These are phyloP conservation scores for Pyrenophora graminea DNA, from an alignment of 2,329 filamentous ascomycete species.

Conservation along the genomic window DNA sequence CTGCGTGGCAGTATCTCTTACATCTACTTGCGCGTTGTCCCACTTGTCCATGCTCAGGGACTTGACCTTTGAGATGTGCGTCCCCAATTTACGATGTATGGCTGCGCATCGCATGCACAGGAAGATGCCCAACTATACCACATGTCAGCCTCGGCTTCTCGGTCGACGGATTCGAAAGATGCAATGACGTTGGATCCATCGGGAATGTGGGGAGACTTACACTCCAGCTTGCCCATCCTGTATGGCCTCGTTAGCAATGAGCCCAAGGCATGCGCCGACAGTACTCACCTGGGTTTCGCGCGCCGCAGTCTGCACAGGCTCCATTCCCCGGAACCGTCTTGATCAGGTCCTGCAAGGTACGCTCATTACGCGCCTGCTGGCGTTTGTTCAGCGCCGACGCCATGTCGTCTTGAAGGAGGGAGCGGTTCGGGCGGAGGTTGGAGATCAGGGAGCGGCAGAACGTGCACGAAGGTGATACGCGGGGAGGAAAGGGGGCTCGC, in stretches of 20 bases:
- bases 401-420: conserved; percentile 56
- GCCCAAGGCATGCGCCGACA: conserved; percentile 9
- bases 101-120: conserved; percentile 97
- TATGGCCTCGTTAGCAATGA: conserved; percentile 38
- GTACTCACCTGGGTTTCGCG: conserved; percentile 82
- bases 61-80: conserved; percentile 98
- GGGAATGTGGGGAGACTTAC: conserved; percentile 57
- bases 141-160: conserved; percentile 19
- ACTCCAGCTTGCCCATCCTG: conserved; percentile 96
- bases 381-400: conserved; percentile 83
- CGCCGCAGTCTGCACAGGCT: conserved; percentile 88
- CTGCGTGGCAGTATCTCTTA: conserved; percentile 52
- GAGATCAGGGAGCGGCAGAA: conserved; percentile 25
- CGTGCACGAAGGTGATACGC: conserved; percentile 24
- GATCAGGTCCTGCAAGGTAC: conserved; percentile 84
- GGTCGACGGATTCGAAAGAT: neutral
- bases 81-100: conserved; percentile 93
- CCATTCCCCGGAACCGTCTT: conserved; percentile 86
- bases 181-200: neutral
- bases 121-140: conserved; percentile 80
- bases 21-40: conserved; percentile 94
- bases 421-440: conserved; percentile 23
- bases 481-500: conserved; percentile 16
- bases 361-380: conserved; percentile 97
- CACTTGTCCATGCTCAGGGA: conserved; percentile 98